Conservation (phyloP, 257 asterid species). For the Dorcoceras hygrometricum region DNA sequence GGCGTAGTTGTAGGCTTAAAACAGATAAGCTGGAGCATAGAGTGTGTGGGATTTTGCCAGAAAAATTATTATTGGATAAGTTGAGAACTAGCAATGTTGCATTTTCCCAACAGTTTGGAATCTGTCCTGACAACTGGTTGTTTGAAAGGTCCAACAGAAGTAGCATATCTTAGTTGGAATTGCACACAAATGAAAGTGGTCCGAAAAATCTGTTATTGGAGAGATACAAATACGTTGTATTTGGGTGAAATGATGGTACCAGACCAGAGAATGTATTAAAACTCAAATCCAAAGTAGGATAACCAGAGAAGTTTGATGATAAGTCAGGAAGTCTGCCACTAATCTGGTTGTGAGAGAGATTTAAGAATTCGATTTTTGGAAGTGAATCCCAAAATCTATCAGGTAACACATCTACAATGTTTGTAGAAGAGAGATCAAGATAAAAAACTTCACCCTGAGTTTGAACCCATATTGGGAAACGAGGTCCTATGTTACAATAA, state of each 20-base stretch:
- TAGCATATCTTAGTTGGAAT: background rate
- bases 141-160: conserved; percentile 17
- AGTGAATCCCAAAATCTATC: conserved; percentile 38
- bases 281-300: conserved; percentile 26
- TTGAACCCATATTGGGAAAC: conserved; percentile 39
- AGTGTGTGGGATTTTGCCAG: conserved; percentile 23
- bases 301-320: background rate
- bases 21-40: conserved; percentile 20
- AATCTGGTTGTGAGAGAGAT: conserved; percentile 37
- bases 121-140: conserved; percentile 22
- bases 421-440: conserved; percentile 34
- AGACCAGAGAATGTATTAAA: conserved; percentile 30
- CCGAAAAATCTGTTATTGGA: conserved; percentile 28
- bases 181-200: conserved; percentile 27
- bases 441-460: conserved; percentile 17
- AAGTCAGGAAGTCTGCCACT: conserved; percentile 33
- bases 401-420: conserved; percentile 31
- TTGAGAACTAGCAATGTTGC: background rate
- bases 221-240: background rate
- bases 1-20: conserved; percentile 1
- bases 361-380: conserved; percentile 11
- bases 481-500: conserved; percentile 28
- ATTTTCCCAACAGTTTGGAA: conserved; percentile 29
- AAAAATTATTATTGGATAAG: conserved; percentile 24
- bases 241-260: conserved; percentile 12